Evolutionary conservation across 805 yeast species (phyloP), one percentile per base, ranked within the genome.

Genomic region (Candida taoyuanica): DNA sequence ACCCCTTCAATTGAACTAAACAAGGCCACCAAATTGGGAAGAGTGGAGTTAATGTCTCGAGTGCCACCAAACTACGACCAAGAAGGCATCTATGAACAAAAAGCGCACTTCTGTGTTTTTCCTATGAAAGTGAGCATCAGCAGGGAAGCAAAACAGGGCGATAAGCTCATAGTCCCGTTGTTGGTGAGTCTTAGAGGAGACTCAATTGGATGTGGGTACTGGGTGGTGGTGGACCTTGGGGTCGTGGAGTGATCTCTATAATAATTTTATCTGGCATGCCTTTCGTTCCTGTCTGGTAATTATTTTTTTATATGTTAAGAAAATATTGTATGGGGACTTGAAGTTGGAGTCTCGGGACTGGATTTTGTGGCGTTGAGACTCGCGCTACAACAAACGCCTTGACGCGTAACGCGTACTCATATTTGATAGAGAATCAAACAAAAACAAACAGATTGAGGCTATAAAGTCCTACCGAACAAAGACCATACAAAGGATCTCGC

Each of bases 1-100:
- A 49, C 62, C 0, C 67, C 72, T 3, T 58, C 66, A 0, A 34
- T 53, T 3, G 44, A 52, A 24, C 45, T 66, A 5, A 53, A 56
- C 0, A 40, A 44, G 5, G 38, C 39, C 3, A 51, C 67, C 1
- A 60, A 53, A 20, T 11, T 50, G 1, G 49, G 64, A 3, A 46
- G 67, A 31, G 48, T 54, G 1, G 69, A 63, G 42, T 35, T 56
- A 16, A 44, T 59, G 52, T 54, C 48, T 13, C 42, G 67, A 21
- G 23, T 31, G 5, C 42, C 39, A 1, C 36, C 39, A 7, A 34
- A 37, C 12, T 33, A 37, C 14, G 40, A 44, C 5, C 25, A 36
- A 13, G 42, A 42, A 11, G 38, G 36, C 7, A 29, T 47, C 5
- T 36, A 36, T 18, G 59, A 53, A 13, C 38, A 40, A 13, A 60